phyloP scores from a whole-genome alignment of 148 eudicot species.

The Spergularia bocconei region DNA sequence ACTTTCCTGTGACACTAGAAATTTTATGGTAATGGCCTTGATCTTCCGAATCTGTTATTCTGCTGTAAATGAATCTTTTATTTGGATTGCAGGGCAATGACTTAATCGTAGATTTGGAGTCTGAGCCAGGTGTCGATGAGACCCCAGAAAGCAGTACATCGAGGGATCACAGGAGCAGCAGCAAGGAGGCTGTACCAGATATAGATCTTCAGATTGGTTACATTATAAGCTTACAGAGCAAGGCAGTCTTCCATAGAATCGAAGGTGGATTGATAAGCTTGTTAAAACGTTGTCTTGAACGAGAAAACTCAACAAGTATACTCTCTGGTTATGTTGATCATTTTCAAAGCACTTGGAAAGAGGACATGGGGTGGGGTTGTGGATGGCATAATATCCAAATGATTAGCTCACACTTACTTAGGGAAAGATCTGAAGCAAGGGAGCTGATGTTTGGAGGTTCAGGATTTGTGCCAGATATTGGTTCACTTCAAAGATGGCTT shows the following conservation, averaged over 20 bases:
- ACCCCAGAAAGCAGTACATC: constrained; percentile 39
- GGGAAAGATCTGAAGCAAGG: constrained; percentile 50
- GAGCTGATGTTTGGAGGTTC: constrained; percentile 76
- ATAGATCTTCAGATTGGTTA: constrained; percentile 40
- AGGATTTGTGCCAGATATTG: constrained; percentile 77
- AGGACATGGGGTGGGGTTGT: constrained; percentile 92
- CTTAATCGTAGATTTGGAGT: constrained; percentile 20
- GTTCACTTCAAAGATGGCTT: constrained; percentile 89
- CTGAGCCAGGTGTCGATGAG: constrained; percentile 15
- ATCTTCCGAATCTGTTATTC: background rate
- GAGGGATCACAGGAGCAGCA: constrained; percentile 15
- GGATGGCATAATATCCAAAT: constrained; percentile 99
- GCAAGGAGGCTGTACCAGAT: constrained; percentile 19
- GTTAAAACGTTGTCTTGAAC: constrained; percentile 61
- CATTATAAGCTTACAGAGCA: constrained; percentile 41
- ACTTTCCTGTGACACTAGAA: no score
- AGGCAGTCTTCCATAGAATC: constrained; percentile 39
- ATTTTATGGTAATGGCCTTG: no score
- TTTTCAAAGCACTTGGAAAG: constrained; percentile 54
- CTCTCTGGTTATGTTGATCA: constrained; percentile 90
- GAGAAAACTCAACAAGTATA: constrained; percentile 52
- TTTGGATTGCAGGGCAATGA: constrained; percentile 20
- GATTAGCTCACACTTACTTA: constrained; percentile 75
- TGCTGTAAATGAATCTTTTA: background rate
- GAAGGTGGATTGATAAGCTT: constrained; percentile 53